Percentiles rank a stretch among this genome's conserved stretches.
Conservation (phyloP, 495 filamentous ascomycete genomes). For the Aspergillus baeticus region DNA sequence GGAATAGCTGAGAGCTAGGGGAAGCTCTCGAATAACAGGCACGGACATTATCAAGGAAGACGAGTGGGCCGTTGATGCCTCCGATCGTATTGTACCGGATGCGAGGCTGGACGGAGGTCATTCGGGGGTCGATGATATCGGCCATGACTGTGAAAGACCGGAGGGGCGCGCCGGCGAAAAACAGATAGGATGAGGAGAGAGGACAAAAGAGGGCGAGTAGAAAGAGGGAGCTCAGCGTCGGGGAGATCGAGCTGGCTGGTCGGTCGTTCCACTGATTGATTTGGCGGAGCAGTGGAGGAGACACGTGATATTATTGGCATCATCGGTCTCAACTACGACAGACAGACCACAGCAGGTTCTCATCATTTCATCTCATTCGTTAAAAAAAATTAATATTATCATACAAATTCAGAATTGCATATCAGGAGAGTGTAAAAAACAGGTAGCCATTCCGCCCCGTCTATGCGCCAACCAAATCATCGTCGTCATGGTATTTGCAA, state of each 20-base stretch:
- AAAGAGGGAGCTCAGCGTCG: constrained; percentile 8
- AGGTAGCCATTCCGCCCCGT: not conserved
- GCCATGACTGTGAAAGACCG: constrained; percentile 49
- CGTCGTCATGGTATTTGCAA: constrained; percentile 1
- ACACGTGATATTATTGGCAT: constrained; percentile 13
- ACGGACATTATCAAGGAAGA: constrained; percentile 90
- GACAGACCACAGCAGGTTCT: not conserved
- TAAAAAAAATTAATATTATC: constrained; percentile 13
- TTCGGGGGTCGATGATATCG: constrained; percentile 69
- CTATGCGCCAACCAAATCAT: constrained; percentile 9
- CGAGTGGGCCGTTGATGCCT: constrained; percentile 95
- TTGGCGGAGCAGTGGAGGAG: constrained; percentile 3
- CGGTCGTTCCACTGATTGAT: constrained; percentile 1
- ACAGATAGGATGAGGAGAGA: not conserved
- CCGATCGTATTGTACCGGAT: constrained; percentile 97
- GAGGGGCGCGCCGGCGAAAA: not conserved
- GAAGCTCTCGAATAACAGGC: not conserved
- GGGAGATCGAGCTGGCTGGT: not conserved
- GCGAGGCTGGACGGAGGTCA: constrained; percentile 78
- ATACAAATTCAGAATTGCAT: constrained; percentile 11
- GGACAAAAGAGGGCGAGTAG: not conserved
- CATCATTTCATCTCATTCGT: not conserved
- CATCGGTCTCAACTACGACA: not conserved
- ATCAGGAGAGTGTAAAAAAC: not conserved
- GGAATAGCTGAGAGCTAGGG: not conserved